Evolutionary conservation across 2,329 filamentous ascomycete species (phyloP), one percentile per base, ranked within the genome.

Genomic region (Neofusicoccum sp.): DNA sequence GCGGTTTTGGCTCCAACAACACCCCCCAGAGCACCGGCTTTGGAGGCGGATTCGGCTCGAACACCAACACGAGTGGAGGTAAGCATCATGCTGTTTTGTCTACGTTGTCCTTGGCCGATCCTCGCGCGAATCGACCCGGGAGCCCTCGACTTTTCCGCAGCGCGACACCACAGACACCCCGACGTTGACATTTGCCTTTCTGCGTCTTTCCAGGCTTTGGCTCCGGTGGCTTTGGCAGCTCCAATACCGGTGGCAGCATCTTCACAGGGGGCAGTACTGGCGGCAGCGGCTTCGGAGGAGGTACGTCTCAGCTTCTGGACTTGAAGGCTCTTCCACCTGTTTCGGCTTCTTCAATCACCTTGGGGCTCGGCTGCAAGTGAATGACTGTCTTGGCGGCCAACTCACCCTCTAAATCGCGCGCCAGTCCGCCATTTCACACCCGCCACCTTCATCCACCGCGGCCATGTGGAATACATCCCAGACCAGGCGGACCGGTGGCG

Each of bases 31-130:
- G 76, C 71, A 58, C 60, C 36, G 60, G 63, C 60, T 73, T 72
- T 60, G 70, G 69, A 65, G 69, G 65, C 72, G 78, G 78, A 68
- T 81, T 80, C 68, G 78, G 78, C 65, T 71, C 76, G 47, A 74
- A 70, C 63, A 41, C 34, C 20, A 60, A 71, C 63, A 72, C 74
- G 60, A 9, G 49, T 28, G 51, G 49, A 61, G 60, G 60, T 62
- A 58, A 62, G 60, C 54, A 41, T 12, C 16, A 28, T 48, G 34
- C 31, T 43, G 28, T 36, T 62, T 40, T 51, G 28, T 62, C 58
- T 44, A 14, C 9, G 43, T 58, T 51, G 43, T 41, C 54, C 48
- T 45, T 36, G 60, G 60, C 51, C 60, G 60, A 56, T 56, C 48
- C 31, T 36, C 33, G 31, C 51, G 59, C 59, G 49, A 61, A 47